These are phyloP conservation scores for Citrullus mucosospermus DNA, from an alignment of 306 rosid genomes.

Conservation along the genomic window DNA sequence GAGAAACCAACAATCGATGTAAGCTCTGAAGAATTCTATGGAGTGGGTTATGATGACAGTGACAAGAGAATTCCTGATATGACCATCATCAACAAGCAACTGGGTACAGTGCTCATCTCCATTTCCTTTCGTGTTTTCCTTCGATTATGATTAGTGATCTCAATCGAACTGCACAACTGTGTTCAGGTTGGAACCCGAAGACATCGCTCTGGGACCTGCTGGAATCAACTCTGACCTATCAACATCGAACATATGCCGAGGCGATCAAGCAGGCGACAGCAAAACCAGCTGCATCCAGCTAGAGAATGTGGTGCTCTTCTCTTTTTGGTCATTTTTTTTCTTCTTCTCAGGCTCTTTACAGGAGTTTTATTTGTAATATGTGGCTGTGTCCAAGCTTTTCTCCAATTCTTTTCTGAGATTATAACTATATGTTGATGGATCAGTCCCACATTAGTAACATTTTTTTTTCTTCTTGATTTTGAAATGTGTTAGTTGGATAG, in stretches of 20 bases:
- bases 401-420: slow-evolving; percentile 6
- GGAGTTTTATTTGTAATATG: not conserved
- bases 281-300: slow-evolving; percentile 51
- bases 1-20: slow-evolving; percentile 61
- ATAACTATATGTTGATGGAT: not conserved
- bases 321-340: not conserved
- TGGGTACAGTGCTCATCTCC: slow-evolving; percentile 34
- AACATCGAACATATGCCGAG: slow-evolving; percentile 84
- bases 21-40: slow-evolving; percentile 83
- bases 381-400: not conserved
- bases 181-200: slow-evolving; percentile 76
- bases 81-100: slow-evolving; percentile 82
- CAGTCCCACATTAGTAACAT: not conserved
- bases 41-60: slow-evolving; percentile 85
- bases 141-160: not conserved
- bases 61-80: slow-evolving; percentile 95
- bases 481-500: not conserved
- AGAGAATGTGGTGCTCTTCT: not conserved
- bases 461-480: not conserved
- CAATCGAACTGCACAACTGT: not conserved
- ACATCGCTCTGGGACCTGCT: slow-evolving; percentile 88
- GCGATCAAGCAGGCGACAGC: slow-evolving; percentile 59
- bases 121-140: not conserved
- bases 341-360: not conserved
- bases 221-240: slow-evolving; percentile 87